Evolutionary conservation across 495 filamentous ascomycete species (phyloP), one percentile per base, ranked within the genome.

Genomic region (Aspergillus sclerotiicarbonarius): DNA sequence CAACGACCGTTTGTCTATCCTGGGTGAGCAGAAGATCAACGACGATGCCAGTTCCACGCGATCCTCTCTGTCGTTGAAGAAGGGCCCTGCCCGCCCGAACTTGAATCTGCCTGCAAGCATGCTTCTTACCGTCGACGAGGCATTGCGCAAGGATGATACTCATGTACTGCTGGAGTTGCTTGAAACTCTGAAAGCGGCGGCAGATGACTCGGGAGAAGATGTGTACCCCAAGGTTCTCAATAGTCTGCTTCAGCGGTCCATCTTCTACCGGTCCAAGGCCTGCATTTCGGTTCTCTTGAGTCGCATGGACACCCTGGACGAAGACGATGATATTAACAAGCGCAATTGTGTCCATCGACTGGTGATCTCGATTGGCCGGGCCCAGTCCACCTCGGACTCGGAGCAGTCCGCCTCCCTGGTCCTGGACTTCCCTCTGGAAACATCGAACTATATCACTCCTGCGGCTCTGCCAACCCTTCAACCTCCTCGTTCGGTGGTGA

Each of bases 301-400:
- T 6, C 75, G 83, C 16, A 81, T 92, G 32, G 80, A 83, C 6
- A 83, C 81, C 3, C 78, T 98, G 2, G 85, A 95, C 48, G 91
- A 96, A 63, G 84, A 90, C 3, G 88, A 93, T 64, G 94, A 97
- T 71, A 89, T 98, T 61, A 96, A 97, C 70, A 86, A 87, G 62
- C 89, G 93, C 9, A 98, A 96, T 65, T 92, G 91, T 64, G 83
- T 98, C 20, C 94, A 98, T 67, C 85, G 94, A 15, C 78, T 97
- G 8, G 87, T 98, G 45, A 95, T 97, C 59, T 84, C 88, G 9
- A 92, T 96, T 63, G 93, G 92, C 35, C 83, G 92, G 18, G 83
- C 85, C 9, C 90, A 91, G 70, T 81, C 85, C 0, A 82, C 80
- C 6, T 78, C 78, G 16, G 81, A 80, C 16, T 74, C 76, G 19